Percentiles rank a stretch among this genome's conserved stretches.
These are phyloP conservation scores for Auriscalpium microsporum DNA, from an alignment of 768 basidiomycete species.

Conservation along the genomic window DNA sequence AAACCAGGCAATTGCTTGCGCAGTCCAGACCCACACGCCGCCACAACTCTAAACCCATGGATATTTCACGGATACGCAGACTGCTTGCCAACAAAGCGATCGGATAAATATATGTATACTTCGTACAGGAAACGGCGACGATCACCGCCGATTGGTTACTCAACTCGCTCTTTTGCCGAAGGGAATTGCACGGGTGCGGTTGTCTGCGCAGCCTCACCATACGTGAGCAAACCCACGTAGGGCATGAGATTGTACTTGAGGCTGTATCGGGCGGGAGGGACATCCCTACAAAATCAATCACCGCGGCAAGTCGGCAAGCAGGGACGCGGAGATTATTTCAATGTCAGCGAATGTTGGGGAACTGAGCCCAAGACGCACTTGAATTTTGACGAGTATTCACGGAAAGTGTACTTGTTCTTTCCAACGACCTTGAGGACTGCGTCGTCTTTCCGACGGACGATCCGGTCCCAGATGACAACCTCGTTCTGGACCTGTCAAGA, in stretches of 20 bases:
- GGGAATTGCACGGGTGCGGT: slow-evolving; percentile 28
- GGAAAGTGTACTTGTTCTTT: slow-evolving; percentile 81
- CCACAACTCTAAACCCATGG: no score
- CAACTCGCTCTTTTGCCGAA: slow-evolving; percentile 14
- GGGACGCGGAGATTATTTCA: background rate
- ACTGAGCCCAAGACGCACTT: slow-evolving; percentile 41
- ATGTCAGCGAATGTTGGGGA: slow-evolving; percentile 11
- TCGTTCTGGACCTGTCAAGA: slow-evolving; percentile 52
- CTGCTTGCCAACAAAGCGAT: no score
- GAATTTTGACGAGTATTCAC: slow-evolving; percentile 67
- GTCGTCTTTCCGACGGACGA: slow-evolving; percentile 73
- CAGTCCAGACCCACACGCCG: no score
- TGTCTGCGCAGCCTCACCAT: slow-evolving; percentile 60
- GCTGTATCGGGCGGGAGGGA: slow-evolving; percentile 55
- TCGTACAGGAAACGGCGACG: background rate
- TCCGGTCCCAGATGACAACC: slow-evolving; percentile 89
- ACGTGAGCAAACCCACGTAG: slow-evolving; percentile 70
- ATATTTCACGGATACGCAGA: no score
- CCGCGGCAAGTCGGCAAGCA: slow-evolving; percentile 13
- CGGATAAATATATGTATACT: no score
- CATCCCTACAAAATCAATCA: slow-evolving; percentile 38
- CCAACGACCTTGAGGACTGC: slow-evolving; percentile 55
- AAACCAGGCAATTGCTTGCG: no score
- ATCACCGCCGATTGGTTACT: background rate
- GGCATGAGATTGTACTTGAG: slow-evolving; percentile 91